Percentiles rank a stretch among this genome's conserved stretches.
Conservation (phyloP, 2,329 filamentous ascomycete genomes). For the Sclerotinia borealis region DNA sequence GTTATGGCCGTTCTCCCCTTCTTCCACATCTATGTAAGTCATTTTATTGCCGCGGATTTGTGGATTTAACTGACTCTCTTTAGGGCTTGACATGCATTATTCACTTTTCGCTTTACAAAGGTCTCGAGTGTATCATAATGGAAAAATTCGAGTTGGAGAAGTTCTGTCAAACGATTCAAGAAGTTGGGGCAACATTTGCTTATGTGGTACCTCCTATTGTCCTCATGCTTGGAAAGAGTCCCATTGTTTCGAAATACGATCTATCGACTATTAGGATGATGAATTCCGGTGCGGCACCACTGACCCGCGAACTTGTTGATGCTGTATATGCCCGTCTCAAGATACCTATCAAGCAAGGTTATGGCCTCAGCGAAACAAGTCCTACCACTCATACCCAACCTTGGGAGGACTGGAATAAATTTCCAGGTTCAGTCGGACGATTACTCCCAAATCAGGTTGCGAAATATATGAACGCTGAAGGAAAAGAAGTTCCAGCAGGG, state of each 20-base stretch:
- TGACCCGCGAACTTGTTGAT: constrained; percentile 74
- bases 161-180: constrained; percentile 71
- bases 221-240: constrained; percentile 73
- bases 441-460: constrained; percentile 74
- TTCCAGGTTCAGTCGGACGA: constrained; percentile 71
- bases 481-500: constrained; percentile 53
- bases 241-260: constrained; percentile 73
- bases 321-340: constrained; percentile 67
- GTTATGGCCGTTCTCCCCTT: constrained; percentile 79
- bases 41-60: background rate
- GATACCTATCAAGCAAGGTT: constrained; percentile 84
- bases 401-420: constrained; percentile 69
- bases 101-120: constrained; percentile 60
- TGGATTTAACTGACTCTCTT: constrained; percentile 1
- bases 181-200: constrained; percentile 65
- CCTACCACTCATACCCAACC: constrained; percentile 70
- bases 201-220: constrained; percentile 84
- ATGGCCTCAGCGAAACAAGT: constrained; percentile 82
- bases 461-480: constrained; percentile 67
- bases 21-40: constrained; percentile 78
- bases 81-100: constrained; percentile 67
- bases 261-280: constrained; percentile 73
- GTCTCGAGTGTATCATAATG: constrained; percentile 64
- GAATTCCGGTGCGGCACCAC: constrained; percentile 80
- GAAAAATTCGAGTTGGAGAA: constrained; percentile 74